Percentiles rank a stretch among this genome's conserved stretches.
These are phyloP conservation scores for Gaeumannomyces tritici DNA, from an alignment of 2,329 filamentous ascomycete genomes.

Conservation along the genomic window DNA sequence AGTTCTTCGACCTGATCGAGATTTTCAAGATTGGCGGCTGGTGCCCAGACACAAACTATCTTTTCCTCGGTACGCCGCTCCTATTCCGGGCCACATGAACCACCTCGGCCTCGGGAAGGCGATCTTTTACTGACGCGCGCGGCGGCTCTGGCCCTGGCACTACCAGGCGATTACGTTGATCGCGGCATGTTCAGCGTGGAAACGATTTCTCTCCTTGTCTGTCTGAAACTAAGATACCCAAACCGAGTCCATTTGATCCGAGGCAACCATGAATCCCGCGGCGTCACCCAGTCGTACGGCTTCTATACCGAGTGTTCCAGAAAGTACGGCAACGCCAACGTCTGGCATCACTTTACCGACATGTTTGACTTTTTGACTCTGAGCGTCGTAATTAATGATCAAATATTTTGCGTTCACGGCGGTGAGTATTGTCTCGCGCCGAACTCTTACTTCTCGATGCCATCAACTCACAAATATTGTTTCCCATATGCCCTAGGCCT, in stretches of 20 bases:
- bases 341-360: constrained; percentile 99
- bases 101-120: background rate
- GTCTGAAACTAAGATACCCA: constrained; percentile 93
- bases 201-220: constrained; percentile 95
- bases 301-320: constrained; percentile 98
- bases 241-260: constrained; percentile 92
- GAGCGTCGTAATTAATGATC: constrained; percentile 95
- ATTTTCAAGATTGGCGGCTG: constrained; percentile 98
- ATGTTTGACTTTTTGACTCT: constrained; percentile 99
- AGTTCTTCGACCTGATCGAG: constrained; percentile 98
- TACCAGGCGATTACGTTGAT: constrained; percentile 87
- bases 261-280: constrained; percentile 94
- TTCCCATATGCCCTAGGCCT: constrained; percentile 40
- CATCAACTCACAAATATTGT: background rate
- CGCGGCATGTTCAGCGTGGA: constrained; percentile 98
- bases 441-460: background rate
- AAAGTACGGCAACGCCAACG: constrained; percentile 97
- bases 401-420: constrained; percentile 98
- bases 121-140: background rate
- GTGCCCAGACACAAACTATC: constrained; percentile 95
- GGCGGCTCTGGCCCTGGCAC: background rate
- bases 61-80: constrained; percentile 68
- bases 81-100: too few relatives aligned
- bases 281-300: constrained; percentile 96
- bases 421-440: constrained; percentile 34